Base-by-base conservation (phyloP, 2,329 filamentous ascomycete species). In the Botrytis fragariae region DNA sequence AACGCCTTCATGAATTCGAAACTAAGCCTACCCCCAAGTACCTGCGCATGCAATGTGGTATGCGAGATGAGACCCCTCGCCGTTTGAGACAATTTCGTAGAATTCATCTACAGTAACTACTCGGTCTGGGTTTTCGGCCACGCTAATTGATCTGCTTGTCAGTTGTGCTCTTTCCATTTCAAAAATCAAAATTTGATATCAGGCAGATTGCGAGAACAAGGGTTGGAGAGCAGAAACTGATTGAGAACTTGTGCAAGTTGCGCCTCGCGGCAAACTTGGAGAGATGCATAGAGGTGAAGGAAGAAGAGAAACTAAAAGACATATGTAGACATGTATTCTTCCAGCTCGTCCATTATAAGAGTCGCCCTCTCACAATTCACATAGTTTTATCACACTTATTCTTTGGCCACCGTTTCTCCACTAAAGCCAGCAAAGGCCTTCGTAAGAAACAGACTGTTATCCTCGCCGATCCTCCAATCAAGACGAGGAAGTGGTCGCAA, bases 41-140 rank as follows among this genome's bases (percentile, higher is more conserved):
- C n/a, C n/a, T n/a, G n/a, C 93, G 42, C 95, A 86, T 0, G 93
- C 97, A 65, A 94, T 84, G 74, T 94, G 87, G 79, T 97, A 97
- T 0, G 88, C 92, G 14, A 98, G 85, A 78, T 97, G 94, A 2
- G 90, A 93, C 65, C 92, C 88, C 0, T 90, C 85, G 1, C 89
- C 90, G 0, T 91, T 93, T 3, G 87, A 89, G 0, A 91, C 93
- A 70, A 97, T 90, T 0, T 91, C 92, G 78, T 97, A 97, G 0
- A 97, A 89, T 0, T 94, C 95, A 81, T 97, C 94, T 0, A 90
- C 94, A n/a, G 94, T 86, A 0, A 93, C 44, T 48, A 48, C 22
- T 48, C 20, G 20, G 44, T 48, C 44, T 48, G 44, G 44, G 18
- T 45, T 45, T 22, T 45, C 44, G 18, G 18, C 8, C 18, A 45